These are phyloP conservation scores for Phyllosticta paracitricarpa DNA, from an alignment of 2,329 filamentous ascomycete species.

Conservation along the genomic window DNA sequence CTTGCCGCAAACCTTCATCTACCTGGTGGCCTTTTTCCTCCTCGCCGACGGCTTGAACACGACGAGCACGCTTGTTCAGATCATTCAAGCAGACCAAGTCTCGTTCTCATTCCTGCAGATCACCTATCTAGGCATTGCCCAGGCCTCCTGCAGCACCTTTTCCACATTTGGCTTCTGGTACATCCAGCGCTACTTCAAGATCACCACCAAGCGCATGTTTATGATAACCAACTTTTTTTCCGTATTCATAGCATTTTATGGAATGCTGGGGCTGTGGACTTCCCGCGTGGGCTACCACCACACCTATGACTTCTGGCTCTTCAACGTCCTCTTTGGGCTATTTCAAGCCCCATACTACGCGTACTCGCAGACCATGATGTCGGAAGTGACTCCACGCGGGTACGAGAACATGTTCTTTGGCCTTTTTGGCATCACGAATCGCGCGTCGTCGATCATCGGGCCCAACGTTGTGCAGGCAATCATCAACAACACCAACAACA, in stretches of 20 bases:
- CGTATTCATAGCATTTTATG: slow-evolving; percentile 49
- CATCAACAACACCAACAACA: slow-evolving; percentile 51
- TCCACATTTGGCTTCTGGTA: slow-evolving; percentile 55
- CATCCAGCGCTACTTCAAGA: slow-evolving; percentile 48
- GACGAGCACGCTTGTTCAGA: slow-evolving; percentile 57
- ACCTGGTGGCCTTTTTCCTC: slow-evolving; percentile 54
- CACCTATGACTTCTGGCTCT: slow-evolving; percentile 43
- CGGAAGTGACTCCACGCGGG: slow-evolving; percentile 56
- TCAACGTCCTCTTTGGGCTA: slow-evolving; percentile 50
- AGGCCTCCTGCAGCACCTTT: slow-evolving; percentile 51
- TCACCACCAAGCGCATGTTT: slow-evolving; percentile 60
- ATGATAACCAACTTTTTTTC: slow-evolving; percentile 42
- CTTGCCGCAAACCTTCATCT: slow-evolving; percentile 55
- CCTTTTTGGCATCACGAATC: slow-evolving; percentile 58
- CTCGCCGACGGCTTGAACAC: slow-evolving; percentile 63
- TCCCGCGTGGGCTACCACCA: slow-evolving; percentile 44
- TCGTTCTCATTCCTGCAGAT: slow-evolving; percentile 54
- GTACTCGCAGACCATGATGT: slow-evolving; percentile 63
- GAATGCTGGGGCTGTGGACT: slow-evolving; percentile 51
- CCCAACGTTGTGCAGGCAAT: slow-evolving; percentile 60
- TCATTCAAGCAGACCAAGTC: slow-evolving; percentile 55
- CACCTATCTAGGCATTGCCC: slow-evolving; percentile 56
- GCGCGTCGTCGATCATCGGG: slow-evolving; percentile 58
- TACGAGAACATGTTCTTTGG: slow-evolving; percentile 64
- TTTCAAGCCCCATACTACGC: slow-evolving; percentile 62